phyloP scores from a whole-genome alignment of 345 rosid species.

The Aethionema arabicum region DNA sequence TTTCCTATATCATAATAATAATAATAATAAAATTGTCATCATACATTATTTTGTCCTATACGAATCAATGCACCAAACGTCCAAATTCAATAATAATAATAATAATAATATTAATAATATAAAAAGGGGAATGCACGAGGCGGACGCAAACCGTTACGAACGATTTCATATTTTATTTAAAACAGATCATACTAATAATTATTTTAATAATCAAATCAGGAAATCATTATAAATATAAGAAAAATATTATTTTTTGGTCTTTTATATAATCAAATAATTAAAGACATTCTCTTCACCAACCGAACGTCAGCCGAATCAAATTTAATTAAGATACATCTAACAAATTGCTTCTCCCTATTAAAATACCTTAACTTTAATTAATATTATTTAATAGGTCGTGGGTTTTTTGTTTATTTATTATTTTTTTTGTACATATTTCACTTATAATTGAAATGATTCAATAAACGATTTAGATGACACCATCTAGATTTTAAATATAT shows the following conservation, averaged over 20 bases:
- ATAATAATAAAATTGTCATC: slow-evolving; percentile 3
- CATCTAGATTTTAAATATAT: no score
- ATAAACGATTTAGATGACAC: no score
- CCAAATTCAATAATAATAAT: slow-evolving; percentile 1
- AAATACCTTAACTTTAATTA: not conserved
- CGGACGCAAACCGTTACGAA: slow-evolving; percentile 35
- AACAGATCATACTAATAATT: slow-evolving; percentile 25
- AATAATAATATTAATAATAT: not conserved
- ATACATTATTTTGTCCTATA: slow-evolving; percentile 21
- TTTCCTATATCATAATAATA: slow-evolving; percentile 9
- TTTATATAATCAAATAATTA: slow-evolving; percentile 11
- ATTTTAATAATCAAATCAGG: slow-evolving; percentile 17
- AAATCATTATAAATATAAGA: slow-evolving; percentile 21
- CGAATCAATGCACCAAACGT: slow-evolving; percentile 39
- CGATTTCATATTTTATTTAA: slow-evolving; percentile 17
- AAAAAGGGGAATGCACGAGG: slow-evolving; percentile 35
- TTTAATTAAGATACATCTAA: slow-evolving; percentile 30
- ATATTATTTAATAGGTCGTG: not conserved
- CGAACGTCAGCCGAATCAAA: slow-evolving; percentile 37
- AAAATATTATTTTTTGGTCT: slow-evolving; percentile 10
- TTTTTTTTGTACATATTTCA: not conserved
- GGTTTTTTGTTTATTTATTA: no score
- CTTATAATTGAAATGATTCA: no score
- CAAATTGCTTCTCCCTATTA: slow-evolving; percentile 4
- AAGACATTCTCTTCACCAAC: slow-evolving; percentile 37